A percentile compares a stretch with the other conserved stretches of the same genome.
phyloP scores from a whole-genome alignment of 2,329 filamentous ascomycete genomes.

The Ophiostoma sp. region DNA sequence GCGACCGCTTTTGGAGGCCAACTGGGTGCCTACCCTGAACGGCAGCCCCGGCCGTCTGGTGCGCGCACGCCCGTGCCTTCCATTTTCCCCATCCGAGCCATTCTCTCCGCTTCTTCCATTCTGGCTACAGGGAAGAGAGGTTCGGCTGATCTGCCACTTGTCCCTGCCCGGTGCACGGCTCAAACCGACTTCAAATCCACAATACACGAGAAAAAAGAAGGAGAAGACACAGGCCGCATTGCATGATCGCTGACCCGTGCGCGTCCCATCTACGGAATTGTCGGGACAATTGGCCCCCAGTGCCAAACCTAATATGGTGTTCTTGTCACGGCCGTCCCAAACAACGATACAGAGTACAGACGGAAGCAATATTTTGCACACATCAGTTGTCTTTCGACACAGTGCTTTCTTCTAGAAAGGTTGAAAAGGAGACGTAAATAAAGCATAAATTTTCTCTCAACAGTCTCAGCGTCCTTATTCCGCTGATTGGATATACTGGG shows the following conservation, averaged over 20 bases:
- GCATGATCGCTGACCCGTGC: not conserved
- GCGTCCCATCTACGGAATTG: not conserved
- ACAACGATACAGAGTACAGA: not conserved
- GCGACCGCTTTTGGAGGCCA: constrained; percentile 29
- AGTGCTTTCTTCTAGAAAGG: not conserved
- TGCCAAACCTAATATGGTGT: not conserved
- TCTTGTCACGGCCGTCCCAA: not conserved
- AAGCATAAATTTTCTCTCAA: not conserved
- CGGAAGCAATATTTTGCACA: too few species aligned
- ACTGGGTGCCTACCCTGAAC: not conserved
- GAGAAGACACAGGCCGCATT: not conserved
- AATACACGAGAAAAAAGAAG: not conserved
- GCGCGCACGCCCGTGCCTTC: not conserved
- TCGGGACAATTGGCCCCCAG: not conserved
- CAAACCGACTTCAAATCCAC: not conserved
- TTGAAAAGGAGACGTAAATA: not conserved
- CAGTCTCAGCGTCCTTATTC: not conserved
- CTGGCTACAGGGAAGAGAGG: not conserved
- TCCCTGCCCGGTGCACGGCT: not conserved
- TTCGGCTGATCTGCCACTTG: not conserved
- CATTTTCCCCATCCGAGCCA: not conserved
- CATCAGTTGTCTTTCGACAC: too few species aligned
- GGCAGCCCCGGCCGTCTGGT: not conserved
- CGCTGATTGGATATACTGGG: not conserved
- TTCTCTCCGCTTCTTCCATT: not conserved